These are phyloP conservation scores for Agrocybe chaxingu DNA, from an alignment of 768 basidiomycete species.

Conservation along the genomic window DNA sequence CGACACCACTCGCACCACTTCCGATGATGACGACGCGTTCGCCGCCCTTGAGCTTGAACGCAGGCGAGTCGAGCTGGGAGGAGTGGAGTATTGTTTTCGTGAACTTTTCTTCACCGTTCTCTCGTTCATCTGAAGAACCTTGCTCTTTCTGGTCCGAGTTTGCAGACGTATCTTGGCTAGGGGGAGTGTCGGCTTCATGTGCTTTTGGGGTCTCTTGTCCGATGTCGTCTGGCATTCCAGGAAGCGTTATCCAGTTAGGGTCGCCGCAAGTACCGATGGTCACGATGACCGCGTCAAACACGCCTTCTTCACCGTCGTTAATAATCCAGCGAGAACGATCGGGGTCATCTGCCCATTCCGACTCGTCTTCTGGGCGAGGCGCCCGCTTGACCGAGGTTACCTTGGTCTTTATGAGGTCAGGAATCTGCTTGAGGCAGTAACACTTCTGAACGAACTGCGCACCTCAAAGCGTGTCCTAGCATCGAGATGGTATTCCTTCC, in stretches of 20 bases:
- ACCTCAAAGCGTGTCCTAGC: conserved; percentile 42
- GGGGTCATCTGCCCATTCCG: conserved; percentile 11
- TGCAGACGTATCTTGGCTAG: conserved; percentile 4
- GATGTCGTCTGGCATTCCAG: conserved; percentile 38
- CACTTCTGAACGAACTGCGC: neutral
- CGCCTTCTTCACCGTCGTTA: conserved; percentile 42
- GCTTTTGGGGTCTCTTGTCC: conserved; percentile 3
- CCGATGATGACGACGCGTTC: conserved; percentile 45
- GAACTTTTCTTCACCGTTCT: conserved; percentile 24
- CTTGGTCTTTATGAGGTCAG: conserved; percentile 17
- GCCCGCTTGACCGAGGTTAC: conserved; percentile 34
- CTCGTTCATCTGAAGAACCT: neutral
- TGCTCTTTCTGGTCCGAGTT: neutral
- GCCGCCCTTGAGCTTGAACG: conserved; percentile 25
- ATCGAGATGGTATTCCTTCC: conserved; percentile 49
- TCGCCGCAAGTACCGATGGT: conserved; percentile 48
- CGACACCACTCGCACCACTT: conserved; percentile 45
- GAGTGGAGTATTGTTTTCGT: conserved; percentile 42
- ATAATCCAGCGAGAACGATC: conserved; percentile 38
- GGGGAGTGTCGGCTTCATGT: neutral
- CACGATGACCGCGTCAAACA: conserved; percentile 50
- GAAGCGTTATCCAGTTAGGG: conserved; percentile 39
- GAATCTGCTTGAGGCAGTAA: neutral
- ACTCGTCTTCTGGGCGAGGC: conserved; percentile 8
- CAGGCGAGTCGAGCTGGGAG: conserved; percentile 38